Percentiles rank a stretch among this genome's conserved stretches.
Conservation (phyloP, 1,284 basidiomycete genomes). For the Xanthoconium separans region DNA sequence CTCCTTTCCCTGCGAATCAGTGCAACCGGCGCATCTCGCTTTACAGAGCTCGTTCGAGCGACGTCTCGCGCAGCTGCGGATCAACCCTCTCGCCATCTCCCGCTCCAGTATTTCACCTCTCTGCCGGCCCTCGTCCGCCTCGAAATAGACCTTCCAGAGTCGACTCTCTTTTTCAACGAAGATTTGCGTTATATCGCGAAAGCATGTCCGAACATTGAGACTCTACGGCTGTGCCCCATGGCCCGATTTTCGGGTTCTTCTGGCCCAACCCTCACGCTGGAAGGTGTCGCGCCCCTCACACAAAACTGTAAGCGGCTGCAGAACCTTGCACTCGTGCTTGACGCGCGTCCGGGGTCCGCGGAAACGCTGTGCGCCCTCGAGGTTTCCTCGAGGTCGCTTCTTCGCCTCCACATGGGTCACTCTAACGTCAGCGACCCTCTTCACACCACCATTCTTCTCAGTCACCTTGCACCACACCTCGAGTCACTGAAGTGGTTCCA, state of each 20-base stretch:
- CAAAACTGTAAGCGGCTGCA: slow-evolving; percentile 58
- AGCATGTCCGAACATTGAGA: slow-evolving; percentile 65
- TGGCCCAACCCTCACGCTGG: slow-evolving; percentile 52
- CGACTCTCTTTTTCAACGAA: slow-evolving; percentile 56
- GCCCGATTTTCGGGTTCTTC: slow-evolving; percentile 57
- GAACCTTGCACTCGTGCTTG: slow-evolving; percentile 61
- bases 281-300: slow-evolving; percentile 59
- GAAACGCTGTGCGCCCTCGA: slow-evolving; percentile 45
- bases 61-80: slow-evolving; percentile 59
- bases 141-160: slow-evolving; percentile 75
- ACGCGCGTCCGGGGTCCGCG: slow-evolving; percentile 50
- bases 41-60: slow-evolving; percentile 63
- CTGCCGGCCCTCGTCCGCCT: slow-evolving; percentile 56
- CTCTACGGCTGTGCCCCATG: slow-evolving; percentile 61
- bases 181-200: slow-evolving; percentile 58
- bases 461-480: slow-evolving; percentile 69
- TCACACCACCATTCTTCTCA: slow-evolving; percentile 65
- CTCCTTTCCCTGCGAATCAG: slow-evolving; percentile 59
- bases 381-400: slow-evolving; percentile 60
- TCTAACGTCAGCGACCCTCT: slow-evolving; percentile 68
- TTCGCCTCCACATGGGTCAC: slow-evolving; percentile 69
- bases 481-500: slow-evolving; percentile 72
- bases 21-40: slow-evolving; percentile 61
- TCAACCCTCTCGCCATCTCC: slow-evolving; percentile 51
- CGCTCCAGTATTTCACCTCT: slow-evolving; percentile 55